These are phyloP conservation scores for Thymus quinquecostatus DNA, from an alignment of 257 asterid species.

Conservation along the genomic window DNA sequence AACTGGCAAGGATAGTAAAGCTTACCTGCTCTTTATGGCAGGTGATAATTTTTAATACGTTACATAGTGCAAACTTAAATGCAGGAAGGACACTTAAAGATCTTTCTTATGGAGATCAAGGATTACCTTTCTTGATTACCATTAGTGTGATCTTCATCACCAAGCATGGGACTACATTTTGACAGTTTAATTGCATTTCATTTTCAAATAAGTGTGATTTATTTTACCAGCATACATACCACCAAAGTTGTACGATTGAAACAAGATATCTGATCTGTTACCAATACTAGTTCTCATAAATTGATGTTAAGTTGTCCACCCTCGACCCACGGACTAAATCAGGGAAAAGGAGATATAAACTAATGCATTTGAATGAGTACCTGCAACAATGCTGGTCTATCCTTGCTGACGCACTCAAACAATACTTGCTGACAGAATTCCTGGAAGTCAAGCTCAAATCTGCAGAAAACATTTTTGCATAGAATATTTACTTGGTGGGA, in stretches of 20 bases:
- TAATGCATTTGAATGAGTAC: conserved; percentile 36
- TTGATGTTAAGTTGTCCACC: conserved; percentile 14
- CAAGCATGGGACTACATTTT: conserved; percentile 10
- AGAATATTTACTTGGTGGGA: conserved; percentile 6
- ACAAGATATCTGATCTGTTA: conserved; percentile 23
- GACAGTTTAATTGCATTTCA: background rate
- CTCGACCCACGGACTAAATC: conserved; percentile 1
- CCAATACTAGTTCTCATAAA: conserved; percentile 11
- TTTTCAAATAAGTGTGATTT: background rate
- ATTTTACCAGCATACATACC: conserved; percentile 9
- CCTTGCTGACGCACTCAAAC: conserved; percentile 98
- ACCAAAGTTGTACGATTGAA: conserved; percentile 12
- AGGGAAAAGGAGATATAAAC: background rate
- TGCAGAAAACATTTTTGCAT: conserved; percentile 46
- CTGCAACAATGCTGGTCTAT: conserved; percentile 92
- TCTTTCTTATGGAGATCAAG: conserved; percentile 7
- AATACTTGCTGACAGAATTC: conserved; percentile 92
- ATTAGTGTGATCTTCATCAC: conserved; percentile 12
- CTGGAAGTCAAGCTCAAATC: conserved; percentile 78
- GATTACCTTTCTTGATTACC: background rate
- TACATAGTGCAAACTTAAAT: background rate
- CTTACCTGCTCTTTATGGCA: background rate
- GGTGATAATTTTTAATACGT: background rate
- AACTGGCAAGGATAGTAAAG: conserved; percentile 6
- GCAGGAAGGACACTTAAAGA: background rate